Percentiles rank a stretch among this genome's conserved stretches.
Evolutionary conservation across 345 rosid genomes (phyloP).

Genomic region (Salix caprea): DNA sequence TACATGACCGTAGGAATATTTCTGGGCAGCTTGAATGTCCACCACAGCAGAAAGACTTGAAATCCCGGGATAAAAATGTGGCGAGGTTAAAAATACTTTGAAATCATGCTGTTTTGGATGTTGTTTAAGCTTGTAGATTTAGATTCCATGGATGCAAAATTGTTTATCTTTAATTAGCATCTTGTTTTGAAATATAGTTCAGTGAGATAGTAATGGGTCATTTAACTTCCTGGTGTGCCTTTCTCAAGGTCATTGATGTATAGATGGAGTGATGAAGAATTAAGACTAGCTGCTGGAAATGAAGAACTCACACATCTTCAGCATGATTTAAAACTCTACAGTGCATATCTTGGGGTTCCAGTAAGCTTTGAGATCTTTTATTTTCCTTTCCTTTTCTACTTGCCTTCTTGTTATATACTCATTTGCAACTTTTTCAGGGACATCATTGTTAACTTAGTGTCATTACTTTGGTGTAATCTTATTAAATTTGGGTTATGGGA

Average conservation of each 20-base stretch:
- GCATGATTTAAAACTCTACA: slow-evolving; percentile 59
- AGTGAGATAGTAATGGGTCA: too few relatives aligned
- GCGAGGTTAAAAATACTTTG: slow-evolving; percentile 27
- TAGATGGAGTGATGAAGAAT: slow-evolving; percentile 69
- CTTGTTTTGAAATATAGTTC: neutral
- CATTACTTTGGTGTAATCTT: neutral
- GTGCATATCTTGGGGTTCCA: slow-evolving; percentile 74
- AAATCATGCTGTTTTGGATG: neutral
- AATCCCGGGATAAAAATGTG: slow-evolving; percentile 22
- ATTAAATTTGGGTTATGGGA: neutral
- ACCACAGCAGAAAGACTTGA: slow-evolving; percentile 26
- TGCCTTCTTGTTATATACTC: neutral
- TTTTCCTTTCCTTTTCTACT: neutral
- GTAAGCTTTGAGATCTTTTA: slow-evolving; percentile 25
- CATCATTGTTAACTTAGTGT: neutral
- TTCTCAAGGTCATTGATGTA: slow-evolving; percentile 25
- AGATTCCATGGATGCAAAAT: neutral
- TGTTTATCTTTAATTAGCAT: neutral
- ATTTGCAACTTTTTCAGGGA: slow-evolving; percentile 2
- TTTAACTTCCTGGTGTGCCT: slow-evolving; percentile 20
- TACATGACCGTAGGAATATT: slow-evolving; percentile 59
- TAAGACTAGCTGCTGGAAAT: slow-evolving; percentile 66
- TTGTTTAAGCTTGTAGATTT: neutral
- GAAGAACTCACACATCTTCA: slow-evolving; percentile 41
- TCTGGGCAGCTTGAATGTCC: slow-evolving; percentile 54